phyloP scores from a whole-genome alignment of 768 basidiomycete genomes.

The Leccinum barrowsii region DNA sequence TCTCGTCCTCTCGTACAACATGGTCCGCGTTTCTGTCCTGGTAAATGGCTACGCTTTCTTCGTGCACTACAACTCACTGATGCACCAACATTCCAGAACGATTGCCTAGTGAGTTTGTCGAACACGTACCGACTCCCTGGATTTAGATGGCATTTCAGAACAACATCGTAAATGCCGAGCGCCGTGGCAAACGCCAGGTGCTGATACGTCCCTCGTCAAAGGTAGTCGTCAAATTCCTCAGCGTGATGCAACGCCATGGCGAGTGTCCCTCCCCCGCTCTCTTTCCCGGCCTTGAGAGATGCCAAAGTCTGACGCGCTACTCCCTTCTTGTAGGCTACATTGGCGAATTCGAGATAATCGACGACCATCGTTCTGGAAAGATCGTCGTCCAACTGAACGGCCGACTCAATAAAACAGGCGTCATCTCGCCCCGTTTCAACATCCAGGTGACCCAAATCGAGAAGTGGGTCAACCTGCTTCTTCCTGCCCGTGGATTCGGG shows the following conservation, averaged over 20 bases:
- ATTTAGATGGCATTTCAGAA: constrained; percentile 46
- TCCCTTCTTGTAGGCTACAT: constrained; percentile 71
- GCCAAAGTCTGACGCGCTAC: neutral
- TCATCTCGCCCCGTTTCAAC: constrained; percentile 99
- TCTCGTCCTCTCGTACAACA: constrained; percentile 34
- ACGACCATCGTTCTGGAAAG: constrained; percentile 98
- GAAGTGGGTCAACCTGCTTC: constrained; percentile 93
- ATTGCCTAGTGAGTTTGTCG: constrained; percentile 46
- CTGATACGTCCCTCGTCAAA: constrained; percentile 96
- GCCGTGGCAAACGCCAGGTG: constrained; percentile 98
- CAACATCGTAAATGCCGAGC: constrained; percentile 99
- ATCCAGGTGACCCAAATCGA: constrained; percentile 91
- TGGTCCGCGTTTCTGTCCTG: constrained; percentile 88
- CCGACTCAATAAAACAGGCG: constrained; percentile 98
- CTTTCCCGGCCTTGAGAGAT: neutral
- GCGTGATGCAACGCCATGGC: constrained; percentile 99
- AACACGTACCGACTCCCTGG: neutral
- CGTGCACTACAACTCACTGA: constrained; percentile 1
- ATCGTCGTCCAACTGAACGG: constrained; percentile 98
- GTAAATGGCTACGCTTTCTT: constrained; percentile 32
- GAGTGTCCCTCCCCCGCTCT: constrained; percentile 31
- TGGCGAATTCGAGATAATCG: constrained; percentile 97
- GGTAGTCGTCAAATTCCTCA: constrained; percentile 96
- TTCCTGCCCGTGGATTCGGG: constrained; percentile 95
- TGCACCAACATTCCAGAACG: constrained; percentile 38